Evolutionary conservation across 2,329 filamentous ascomycete genomes (phyloP).

Genomic region (Alternaria rosae): DNA sequence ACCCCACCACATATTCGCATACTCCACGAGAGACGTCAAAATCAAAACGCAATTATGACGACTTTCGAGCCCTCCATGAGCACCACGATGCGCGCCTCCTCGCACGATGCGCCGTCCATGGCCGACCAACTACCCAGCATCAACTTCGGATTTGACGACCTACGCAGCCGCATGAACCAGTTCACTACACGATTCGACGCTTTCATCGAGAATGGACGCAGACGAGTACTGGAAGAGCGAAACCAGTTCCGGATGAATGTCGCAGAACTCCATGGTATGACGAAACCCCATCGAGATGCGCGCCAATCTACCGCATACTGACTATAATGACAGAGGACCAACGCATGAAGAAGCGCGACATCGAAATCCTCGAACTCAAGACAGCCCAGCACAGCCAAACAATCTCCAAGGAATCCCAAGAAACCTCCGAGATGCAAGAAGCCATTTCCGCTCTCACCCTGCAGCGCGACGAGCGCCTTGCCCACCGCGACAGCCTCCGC

Average conservation of each 20-base stretch:
- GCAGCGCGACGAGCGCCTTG: slow-evolving; percentile 63
- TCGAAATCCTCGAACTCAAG: slow-evolving; percentile 80
- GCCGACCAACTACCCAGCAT: slow-evolving; percentile 83
- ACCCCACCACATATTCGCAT: slow-evolving; percentile 27
- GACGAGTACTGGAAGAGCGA: slow-evolving; percentile 88
- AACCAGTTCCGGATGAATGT: slow-evolving; percentile 93
- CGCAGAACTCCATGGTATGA: slow-evolving; percentile 84
- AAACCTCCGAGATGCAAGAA: slow-evolving; percentile 70
- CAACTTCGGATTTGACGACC: slow-evolving; percentile 94
- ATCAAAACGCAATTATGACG: slow-evolving; percentile 57
- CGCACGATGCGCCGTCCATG: slow-evolving; percentile 69
- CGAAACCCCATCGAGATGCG: background rate
- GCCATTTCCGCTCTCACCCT: slow-evolving; percentile 64
- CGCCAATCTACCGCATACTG: background rate
- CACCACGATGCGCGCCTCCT: slow-evolving; percentile 67
- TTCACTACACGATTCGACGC: slow-evolving; percentile 91
- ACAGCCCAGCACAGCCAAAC: slow-evolving; percentile 74
- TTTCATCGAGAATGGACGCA: slow-evolving; percentile 91
- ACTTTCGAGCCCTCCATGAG: slow-evolving; percentile 75
- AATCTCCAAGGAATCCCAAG: slow-evolving; percentile 77
- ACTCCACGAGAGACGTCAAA: background rate
- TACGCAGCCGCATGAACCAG: slow-evolving; percentile 92
- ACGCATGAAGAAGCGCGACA: slow-evolving; percentile 85
- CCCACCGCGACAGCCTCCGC: slow-evolving; percentile 64
- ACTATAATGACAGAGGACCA: slow-evolving; percentile 74